Evolutionary conservation across 768 basidiomycete species (phyloP).

Genomic region (Suillus lakei): DNA sequence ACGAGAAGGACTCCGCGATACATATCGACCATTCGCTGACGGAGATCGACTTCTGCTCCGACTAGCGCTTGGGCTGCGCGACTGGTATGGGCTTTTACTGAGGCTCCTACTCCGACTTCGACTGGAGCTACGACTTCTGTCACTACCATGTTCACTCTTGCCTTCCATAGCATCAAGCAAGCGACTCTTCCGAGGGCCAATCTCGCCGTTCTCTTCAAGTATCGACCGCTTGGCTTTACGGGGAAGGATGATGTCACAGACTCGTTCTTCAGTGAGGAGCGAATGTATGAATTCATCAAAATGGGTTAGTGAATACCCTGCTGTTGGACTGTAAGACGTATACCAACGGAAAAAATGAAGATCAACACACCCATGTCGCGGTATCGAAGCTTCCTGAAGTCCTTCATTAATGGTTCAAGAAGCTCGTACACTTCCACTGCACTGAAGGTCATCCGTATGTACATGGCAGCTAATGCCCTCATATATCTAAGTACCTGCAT

Average conservation of each 20-base stretch:
- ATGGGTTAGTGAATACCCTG: slow-evolving; percentile 82
- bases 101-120: slow-evolving; percentile 29
- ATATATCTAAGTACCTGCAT: slow-evolving; percentile 67
- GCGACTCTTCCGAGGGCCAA: slow-evolving; percentile 83
- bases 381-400: slow-evolving; percentile 87
- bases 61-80: slow-evolving; percentile 28
- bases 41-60: slow-evolving; percentile 36
- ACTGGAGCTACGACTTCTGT: slow-evolving; percentile 42
- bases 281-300: slow-evolving; percentile 93
- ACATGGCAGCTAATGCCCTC: slow-evolving; percentile 90
- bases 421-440: slow-evolving; percentile 91
- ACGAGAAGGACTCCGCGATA: slow-evolving; percentile 68
- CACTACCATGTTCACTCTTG: slow-evolving; percentile 57
- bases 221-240: slow-evolving; percentile 84
- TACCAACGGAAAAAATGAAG: not conserved
- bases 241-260: slow-evolving; percentile 96
- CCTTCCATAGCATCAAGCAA: slow-evolving; percentile 90
- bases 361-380: slow-evolving; percentile 71
- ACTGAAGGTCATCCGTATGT: slow-evolving; percentile 93
- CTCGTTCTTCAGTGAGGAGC: slow-evolving; percentile 85
- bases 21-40: slow-evolving; percentile 58
- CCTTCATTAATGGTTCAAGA: slow-evolving; percentile 92
- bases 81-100: slow-evolving; percentile 29
- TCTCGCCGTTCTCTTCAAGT: slow-evolving; percentile 90
- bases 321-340: slow-evolving; percentile 43